Evolutionary conservation across 352 stramenopile species (phyloP).

Genomic region (Saprolegnia diclina): DNA sequence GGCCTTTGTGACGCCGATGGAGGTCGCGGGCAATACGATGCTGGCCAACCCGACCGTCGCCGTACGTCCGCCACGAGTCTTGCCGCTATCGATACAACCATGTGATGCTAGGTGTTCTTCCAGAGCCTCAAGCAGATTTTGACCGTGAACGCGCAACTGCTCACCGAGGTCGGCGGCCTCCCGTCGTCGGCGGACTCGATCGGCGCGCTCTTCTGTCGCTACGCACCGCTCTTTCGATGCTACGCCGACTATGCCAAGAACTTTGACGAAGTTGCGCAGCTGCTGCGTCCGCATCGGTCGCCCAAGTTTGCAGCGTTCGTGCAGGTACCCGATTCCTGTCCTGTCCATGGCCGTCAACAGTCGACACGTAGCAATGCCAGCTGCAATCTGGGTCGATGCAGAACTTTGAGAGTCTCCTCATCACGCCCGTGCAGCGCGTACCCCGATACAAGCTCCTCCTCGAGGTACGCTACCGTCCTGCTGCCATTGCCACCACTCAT

Average conservation of each 20-base stretch:
- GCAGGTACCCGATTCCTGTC: slow-evolving; percentile 7
- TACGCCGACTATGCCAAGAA: slow-evolving; percentile 81
- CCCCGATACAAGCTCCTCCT: slow-evolving; percentile 88
- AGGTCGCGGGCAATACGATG: slow-evolving; percentile 71
- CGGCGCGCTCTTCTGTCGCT: slow-evolving; percentile 73
- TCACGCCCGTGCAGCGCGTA: slow-evolving; percentile 90
- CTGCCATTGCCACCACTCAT: background rate
- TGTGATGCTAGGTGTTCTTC: slow-evolving; percentile 50
- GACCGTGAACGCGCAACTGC: slow-evolving; percentile 81
- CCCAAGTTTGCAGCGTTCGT: slow-evolving; percentile 8
- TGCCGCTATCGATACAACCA: background rate
- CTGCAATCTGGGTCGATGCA: slow-evolving; percentile 46
- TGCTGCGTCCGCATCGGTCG: slow-evolving; percentile 48
- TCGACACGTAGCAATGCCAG: slow-evolving; percentile 57
- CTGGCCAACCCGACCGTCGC: slow-evolving; percentile 80
- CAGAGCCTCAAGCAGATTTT: slow-evolving; percentile 75
- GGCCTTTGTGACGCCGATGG: slow-evolving; percentile 72
- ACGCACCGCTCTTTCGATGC: slow-evolving; percentile 67
- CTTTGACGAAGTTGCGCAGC: slow-evolving; percentile 62
- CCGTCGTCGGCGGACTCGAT: slow-evolving; percentile 40
- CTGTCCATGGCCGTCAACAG: slow-evolving; percentile 36
- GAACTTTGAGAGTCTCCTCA: slow-evolving; percentile 81
- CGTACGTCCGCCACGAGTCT: slow-evolving; percentile 19
- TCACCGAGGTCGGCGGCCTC: slow-evolving; percentile 42
- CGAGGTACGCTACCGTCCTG: slow-evolving; percentile 28